Evolutionary conservation across 805 yeast species (phyloP), one percentile per base, ranked within the genome.

Genomic region (Metschnikowia kofuensis): DNA sequence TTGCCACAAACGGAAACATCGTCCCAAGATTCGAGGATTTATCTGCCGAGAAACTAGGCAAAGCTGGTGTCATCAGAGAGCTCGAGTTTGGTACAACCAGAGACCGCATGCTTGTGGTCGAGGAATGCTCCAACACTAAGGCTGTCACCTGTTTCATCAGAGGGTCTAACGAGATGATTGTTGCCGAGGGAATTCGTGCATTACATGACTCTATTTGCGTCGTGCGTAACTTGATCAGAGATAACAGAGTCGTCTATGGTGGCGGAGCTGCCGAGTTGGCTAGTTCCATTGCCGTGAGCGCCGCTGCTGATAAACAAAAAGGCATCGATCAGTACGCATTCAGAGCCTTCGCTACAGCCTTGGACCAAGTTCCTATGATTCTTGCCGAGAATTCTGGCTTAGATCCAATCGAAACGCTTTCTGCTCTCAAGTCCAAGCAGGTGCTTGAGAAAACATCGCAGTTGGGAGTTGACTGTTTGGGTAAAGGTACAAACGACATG

Each of bases 251-350:
- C 40, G 97, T 95, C n/a, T 94, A 94, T 64, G 99, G 99, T 55
- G 99, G 99, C 60, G 99, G 99, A 58, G 96, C 99, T 21, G 95
- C 98, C 35, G 99, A 94, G 73, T 84, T 94, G 45, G 79, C 96
- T 2, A 87, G 96, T 75, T 90, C 98, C 12, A 72, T 94, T 58
- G 95, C 94, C 14, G 96, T 94, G 13, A 77, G 89, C 49, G 88
- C 85, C 43, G 96, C 87, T 56, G 97, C 98, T 43, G 97, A 92
- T 67, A 83, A 81, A 63, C 96, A 88, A 69, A 84, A 84, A 60
- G 98, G 98, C 49, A 92, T 92, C 54, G 97, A 92, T 62, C 99
- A 95, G 75, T 94, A 94, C 66, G 98, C 98, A 0, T 89, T 94
- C 83, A 84, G 97, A 64, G 96, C 96, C 1, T 94, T 94, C 69